These are phyloP conservation scores for Colletotrichum graminicola DNA, from an alignment of 2,329 filamentous ascomycete genomes.

Conservation along the genomic window DNA sequence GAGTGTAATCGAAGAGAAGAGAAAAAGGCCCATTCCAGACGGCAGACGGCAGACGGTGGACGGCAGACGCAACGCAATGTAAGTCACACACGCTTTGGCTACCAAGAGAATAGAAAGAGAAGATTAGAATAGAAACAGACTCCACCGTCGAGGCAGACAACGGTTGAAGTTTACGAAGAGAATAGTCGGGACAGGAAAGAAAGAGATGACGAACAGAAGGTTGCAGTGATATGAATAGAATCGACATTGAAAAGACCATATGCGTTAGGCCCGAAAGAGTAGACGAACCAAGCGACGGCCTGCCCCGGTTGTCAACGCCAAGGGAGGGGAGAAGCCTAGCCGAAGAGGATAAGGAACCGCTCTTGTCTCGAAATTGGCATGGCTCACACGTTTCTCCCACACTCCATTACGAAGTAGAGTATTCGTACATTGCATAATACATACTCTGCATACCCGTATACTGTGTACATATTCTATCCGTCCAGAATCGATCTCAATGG, in stretches of 20 bases:
- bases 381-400: slow-evolving; percentile 33
- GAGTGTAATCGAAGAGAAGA: slow-evolving; percentile 17
- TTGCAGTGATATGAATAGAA: slow-evolving; percentile 32
- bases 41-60: background rate
- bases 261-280: slow-evolving; percentile 3
- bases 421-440: background rate
- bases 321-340: slow-evolving; percentile 1
- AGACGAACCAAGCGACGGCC: slow-evolving; percentile 28
- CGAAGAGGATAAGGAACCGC: slow-evolving; percentile 27
- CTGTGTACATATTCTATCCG: background rate
- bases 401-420: background rate
- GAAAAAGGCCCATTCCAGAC: slow-evolving; percentile 27
- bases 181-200: background rate
- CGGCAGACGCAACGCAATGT: slow-evolving; percentile 33
- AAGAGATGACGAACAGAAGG: slow-evolving; percentile 26
- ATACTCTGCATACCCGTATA: too few species aligned
- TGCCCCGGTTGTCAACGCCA: slow-evolving; percentile 36
- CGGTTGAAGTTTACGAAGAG: slow-evolving; percentile 29
- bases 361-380: slow-evolving; percentile 37
- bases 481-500: slow-evolving; percentile 3
- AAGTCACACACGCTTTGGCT: slow-evolving; percentile 27
- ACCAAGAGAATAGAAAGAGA: slow-evolving; percentile 5
- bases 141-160: slow-evolving; percentile 38
- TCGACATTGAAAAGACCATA: slow-evolving; percentile 13
- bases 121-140: slow-evolving; percentile 34